Base-by-base conservation (phyloP, 2,329 filamentous ascomycete species). In the Penicillium hesseltinei region DNA sequence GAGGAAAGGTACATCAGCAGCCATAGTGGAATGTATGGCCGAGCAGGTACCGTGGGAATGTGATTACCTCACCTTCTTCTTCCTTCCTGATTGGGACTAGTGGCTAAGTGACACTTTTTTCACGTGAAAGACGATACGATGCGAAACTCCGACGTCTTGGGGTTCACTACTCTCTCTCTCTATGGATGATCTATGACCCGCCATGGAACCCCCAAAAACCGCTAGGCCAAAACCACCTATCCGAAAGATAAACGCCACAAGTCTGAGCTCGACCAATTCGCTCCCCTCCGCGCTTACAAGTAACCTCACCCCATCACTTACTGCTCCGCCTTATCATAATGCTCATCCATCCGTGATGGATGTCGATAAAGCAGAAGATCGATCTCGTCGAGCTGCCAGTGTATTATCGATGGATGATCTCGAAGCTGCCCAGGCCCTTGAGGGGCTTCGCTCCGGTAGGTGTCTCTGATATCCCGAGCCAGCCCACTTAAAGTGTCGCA, bases 361-460 rank as follows among this genome's bases (percentile, higher is more conserved):
- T 52, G 21, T 46, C 15, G 50, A 52, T 46, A 52, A 52, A 44
- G 17, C 36, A 25, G 73, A 77, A 47, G 74, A 77, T 60, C 74
- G 77, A 49, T 72, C 72, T 59, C 74, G 69, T 64, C 75, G 77
- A 61, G 77, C 73, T 39, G 74, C 74, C 56, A 79, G 78, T 64
- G 77, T 78, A 39, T 65, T 80, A 50, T 80, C 78, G 36, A 77
- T 79, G 69, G 78, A 80, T 62, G 78, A 80, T 59, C 73, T 80
- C 49, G 77, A 80, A 63, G 89, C 89, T 25, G 89, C 89, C 31
- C 88, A 92, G 73, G 89, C 89, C 8, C 77, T 92, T 15, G 88
- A 89, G 48, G 88, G 90, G 65, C 80, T 92, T 59, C 82, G 87
- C 75, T 86, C 88, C 66, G 88, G 89, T 91, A 78, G 70, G 82